These are phyloP conservation scores for Annulohypoxylon stygium DNA, from an alignment of 495 filamentous ascomycete species.

Conservation along the genomic window DNA sequence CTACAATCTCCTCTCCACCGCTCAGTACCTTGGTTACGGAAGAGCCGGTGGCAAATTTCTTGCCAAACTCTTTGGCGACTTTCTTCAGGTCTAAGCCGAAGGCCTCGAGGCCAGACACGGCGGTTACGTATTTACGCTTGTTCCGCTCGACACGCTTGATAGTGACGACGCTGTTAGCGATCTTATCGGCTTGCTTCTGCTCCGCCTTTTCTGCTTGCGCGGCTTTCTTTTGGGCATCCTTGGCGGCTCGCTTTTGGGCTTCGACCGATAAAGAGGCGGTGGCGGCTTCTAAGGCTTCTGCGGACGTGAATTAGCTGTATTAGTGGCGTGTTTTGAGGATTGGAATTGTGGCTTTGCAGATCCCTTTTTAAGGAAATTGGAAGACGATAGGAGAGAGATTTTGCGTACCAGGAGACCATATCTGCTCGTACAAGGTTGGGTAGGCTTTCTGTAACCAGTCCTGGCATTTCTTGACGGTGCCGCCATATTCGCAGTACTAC, in stretches of 20 bases:
- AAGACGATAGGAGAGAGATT: not conserved
- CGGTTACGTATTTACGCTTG: slow-evolving; percentile 96
- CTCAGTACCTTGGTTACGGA: slow-evolving; percentile 88
- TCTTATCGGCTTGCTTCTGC: slow-evolving; percentile 79
- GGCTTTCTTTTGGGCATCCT: slow-evolving; percentile 94
- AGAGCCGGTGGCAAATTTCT: slow-evolving; percentile 94
- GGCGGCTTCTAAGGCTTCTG: slow-evolving; percentile 85
- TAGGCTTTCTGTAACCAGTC: slow-evolving; percentile 89
- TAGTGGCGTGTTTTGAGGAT: slow-evolving; percentile 15
- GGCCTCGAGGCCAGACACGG: slow-evolving; percentile 87
- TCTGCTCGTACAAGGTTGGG: slow-evolving; percentile 74
- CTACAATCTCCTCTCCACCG: slow-evolving; percentile 95
- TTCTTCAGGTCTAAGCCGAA: slow-evolving; percentile 96
- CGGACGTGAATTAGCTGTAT: slow-evolving; percentile 28
- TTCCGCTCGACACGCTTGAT: slow-evolving; percentile 98
- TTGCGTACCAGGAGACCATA: slow-evolving; percentile 85
- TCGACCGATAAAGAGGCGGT: slow-evolving; percentile 87
- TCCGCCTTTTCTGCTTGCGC: slow-evolving; percentile 90
- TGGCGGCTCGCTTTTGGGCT: slow-evolving; percentile 90
- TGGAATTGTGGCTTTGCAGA: not conserved
- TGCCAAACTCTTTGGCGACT: slow-evolving; percentile 87
- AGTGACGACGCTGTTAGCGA: slow-evolving; percentile 81
- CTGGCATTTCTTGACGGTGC: slow-evolving; percentile 96
- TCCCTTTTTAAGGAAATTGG: not conserved
- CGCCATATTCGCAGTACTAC: slow-evolving; percentile 98